These are phyloP conservation scores for Sungouiella thailandica DNA, from an alignment of 805 yeast genomes.

Conservation along the genomic window DNA sequence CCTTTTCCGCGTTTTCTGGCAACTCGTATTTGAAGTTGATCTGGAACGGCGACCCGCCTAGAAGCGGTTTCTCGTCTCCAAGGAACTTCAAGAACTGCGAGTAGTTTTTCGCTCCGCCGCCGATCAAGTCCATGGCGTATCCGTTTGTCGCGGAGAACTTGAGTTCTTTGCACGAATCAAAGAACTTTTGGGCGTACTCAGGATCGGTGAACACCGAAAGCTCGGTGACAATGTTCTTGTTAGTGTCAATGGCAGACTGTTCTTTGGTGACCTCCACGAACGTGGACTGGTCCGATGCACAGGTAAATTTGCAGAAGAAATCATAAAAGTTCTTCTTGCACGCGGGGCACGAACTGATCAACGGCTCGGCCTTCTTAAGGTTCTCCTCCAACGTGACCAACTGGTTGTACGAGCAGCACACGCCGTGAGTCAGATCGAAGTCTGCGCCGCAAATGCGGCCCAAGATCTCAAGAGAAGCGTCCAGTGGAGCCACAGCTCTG, in stretches of 20 bases:
- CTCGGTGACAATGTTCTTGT: conserved; percentile 62
- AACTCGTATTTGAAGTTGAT: conserved; percentile 62
- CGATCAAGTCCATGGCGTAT: conserved; percentile 92
- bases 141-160: conserved; percentile 95
- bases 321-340: conserved; percentile 81
- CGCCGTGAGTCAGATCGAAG: conserved; percentile 45
- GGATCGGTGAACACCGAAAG: conserved; percentile 58
- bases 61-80: conserved; percentile 89
- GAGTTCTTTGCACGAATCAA: conserved; percentile 80
- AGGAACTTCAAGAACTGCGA: conserved; percentile 74
- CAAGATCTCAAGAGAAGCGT: conserved; percentile 41
- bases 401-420: conserved; percentile 74
- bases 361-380: conserved; percentile 35
- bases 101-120: conserved; percentile 90
- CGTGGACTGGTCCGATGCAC: conserved; percentile 76
- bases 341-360: conserved; percentile 69
- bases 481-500: conserved; percentile 43
- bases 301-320: conserved; percentile 82
- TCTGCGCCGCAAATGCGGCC: conserved; percentile 67
- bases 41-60: conserved; percentile 96
- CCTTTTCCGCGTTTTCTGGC: conserved; percentile 12
- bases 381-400: conserved; percentile 43
- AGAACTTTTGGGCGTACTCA: conserved; percentile 58
- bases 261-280: conserved; percentile 66
- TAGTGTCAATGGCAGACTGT: conserved; percentile 43